A percentile compares a stretch with the other conserved stretches of the same genome.
These are phyloP conservation scores for Trichocomaceae sp. DNA, from an alignment of 2,329 filamentous ascomycete genomes.

Conservation along the genomic window DNA sequence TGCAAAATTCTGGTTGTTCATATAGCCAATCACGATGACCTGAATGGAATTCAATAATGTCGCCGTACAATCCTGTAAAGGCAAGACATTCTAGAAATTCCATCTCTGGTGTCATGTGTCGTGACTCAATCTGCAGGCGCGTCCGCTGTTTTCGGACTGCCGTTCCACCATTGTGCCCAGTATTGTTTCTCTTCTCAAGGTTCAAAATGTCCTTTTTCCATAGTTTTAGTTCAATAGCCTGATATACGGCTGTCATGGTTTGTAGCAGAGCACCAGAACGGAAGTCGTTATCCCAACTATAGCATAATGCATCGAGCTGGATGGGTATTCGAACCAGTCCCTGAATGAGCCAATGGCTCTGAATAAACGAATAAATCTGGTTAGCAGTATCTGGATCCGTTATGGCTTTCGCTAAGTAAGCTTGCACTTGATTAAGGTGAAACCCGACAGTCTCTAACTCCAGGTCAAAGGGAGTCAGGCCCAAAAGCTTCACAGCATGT, in stretches of 20 bases:
- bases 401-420: not conserved
- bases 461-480: not conserved
- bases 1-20: too few species aligned
- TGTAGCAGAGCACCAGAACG: constrained; percentile 10
- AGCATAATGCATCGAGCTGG: constrained; percentile 41
- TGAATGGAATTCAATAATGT: constrained; percentile 29
- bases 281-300: constrained; percentile 26
- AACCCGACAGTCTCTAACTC: not conserved
- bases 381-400: not conserved
- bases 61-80: constrained; percentile 30
- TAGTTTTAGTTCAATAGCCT: constrained; percentile 18
- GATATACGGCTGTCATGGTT: constrained; percentile 33
- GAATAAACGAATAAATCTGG: constrained; percentile 23
- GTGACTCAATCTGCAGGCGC: not conserved
- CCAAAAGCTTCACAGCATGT: not conserved
- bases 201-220: constrained; percentile 36
- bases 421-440: not conserved
- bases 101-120: constrained; percentile 18
- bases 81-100: constrained; percentile 28
- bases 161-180: not conserved
- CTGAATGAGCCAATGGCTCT: constrained; percentile 27
- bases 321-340: constrained; percentile 40
- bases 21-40: constrained; percentile 13
- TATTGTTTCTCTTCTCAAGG: constrained; percentile 19
- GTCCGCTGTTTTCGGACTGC: not conserved